phyloP scores from a whole-genome alignment of 1,284 basidiomycete genomes.

The Heterobasidion parviporum region DNA sequence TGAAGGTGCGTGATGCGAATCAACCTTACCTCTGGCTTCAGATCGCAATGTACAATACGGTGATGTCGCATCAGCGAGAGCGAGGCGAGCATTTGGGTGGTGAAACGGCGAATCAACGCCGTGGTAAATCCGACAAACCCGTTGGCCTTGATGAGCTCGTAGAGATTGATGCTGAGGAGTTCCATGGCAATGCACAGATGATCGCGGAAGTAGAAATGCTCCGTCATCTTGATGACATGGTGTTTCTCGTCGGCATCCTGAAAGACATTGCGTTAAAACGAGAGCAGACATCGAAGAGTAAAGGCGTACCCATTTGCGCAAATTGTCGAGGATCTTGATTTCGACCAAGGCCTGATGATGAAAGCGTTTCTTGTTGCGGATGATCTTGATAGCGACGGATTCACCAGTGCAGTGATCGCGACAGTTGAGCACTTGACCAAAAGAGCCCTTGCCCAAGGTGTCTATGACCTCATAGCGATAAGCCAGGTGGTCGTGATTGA shows the following conservation, averaged over 20 bases:
- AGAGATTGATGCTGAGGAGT: slow-evolving; percentile 95
- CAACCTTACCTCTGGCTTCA: slow-evolving; percentile 88
- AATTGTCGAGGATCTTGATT: slow-evolving; percentile 95
- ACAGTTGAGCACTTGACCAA: slow-evolving; percentile 95
- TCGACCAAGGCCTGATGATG: slow-evolving; percentile 98
- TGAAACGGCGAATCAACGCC: slow-evolving; percentile 90
- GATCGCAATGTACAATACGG: slow-evolving; percentile 97
- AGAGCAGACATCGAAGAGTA: neutral
- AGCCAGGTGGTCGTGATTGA: slow-evolving; percentile 88
- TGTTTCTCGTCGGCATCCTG: slow-evolving; percentile 96
- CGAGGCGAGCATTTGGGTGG: slow-evolving; percentile 90
- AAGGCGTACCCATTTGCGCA: slow-evolving; percentile 84
- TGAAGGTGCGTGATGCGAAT: slow-evolving; percentile 26
- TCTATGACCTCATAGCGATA: slow-evolving; percentile 95
- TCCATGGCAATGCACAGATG: slow-evolving; percentile 99
- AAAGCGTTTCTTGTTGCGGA: slow-evolving; percentile 98
- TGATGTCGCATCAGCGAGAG: slow-evolving; percentile 92
- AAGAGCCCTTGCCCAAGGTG: slow-evolving; percentile 94
- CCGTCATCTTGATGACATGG: slow-evolving; percentile 97
- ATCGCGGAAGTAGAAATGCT: slow-evolving; percentile 96
- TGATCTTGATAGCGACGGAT: slow-evolving; percentile 98
- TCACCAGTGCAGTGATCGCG: slow-evolving; percentile 95
- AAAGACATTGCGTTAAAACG: slow-evolving; percentile 6
- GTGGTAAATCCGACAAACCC: slow-evolving; percentile 97
- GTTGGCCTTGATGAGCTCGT: slow-evolving; percentile 99